A percentile compares a stretch with the other conserved stretches of the same genome.
Conservation (phyloP, 306 rosid species). For the Comarum palustre region DNA sequence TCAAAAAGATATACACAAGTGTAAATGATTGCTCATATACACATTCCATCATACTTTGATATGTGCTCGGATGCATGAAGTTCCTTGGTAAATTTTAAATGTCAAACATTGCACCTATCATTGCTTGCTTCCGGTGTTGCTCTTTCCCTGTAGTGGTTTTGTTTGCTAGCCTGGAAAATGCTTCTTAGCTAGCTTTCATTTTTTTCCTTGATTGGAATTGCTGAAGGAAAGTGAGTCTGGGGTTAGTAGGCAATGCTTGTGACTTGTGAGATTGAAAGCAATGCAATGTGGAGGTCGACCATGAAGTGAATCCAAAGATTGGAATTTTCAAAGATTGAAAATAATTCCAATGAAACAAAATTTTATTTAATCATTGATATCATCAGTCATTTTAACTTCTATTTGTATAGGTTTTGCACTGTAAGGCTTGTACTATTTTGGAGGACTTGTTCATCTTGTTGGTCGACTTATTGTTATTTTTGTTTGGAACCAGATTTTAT, state of each 20-base stretch:
- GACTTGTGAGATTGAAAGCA: constrained; percentile 39
- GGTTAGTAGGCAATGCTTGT: constrained; percentile 30
- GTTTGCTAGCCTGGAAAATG: neutral
- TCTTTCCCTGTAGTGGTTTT: neutral
- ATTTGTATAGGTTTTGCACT: constrained; percentile 14
- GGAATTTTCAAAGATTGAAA: neutral
- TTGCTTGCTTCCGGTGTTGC: neutral
- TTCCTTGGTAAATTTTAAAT: neutral
- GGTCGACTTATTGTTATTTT: neutral
- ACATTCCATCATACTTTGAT: neutral
- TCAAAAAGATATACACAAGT: neutral
- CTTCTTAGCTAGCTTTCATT: neutral
- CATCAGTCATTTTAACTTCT: constrained; percentile 25
- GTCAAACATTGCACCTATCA: neutral
- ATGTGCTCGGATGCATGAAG: neutral
- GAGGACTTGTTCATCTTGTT: neutral
- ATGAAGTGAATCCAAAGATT: constrained; percentile 18
- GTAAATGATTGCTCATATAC: neutral
- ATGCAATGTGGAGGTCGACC: constrained; percentile 38
- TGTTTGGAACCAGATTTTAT: neutral
- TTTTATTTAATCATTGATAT: constrained; percentile 24
- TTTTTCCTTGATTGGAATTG: neutral
- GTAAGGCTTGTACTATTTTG: neutral
- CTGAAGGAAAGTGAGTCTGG: neutral
- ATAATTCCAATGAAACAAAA: constrained; percentile 25